These are phyloP conservation scores for Taiwanofungus camphoratus DNA, from an alignment of 1,284 basidiomycete species.

Conservation along the genomic window DNA sequence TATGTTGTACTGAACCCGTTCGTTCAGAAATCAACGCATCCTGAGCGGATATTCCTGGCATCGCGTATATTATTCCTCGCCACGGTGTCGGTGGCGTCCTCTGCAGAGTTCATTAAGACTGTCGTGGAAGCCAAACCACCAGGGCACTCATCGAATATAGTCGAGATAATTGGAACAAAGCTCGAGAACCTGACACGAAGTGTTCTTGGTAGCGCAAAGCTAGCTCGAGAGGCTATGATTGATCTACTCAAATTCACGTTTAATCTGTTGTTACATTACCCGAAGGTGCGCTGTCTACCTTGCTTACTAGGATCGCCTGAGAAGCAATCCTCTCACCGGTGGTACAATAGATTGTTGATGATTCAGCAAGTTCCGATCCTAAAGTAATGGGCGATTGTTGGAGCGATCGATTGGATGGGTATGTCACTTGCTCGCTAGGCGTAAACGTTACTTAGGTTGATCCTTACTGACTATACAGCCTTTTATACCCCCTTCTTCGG, in stretches of 20 bases:
- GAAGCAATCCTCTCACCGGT: not conserved
- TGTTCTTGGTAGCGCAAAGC: constrained; percentile 44
- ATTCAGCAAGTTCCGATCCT: constrained; percentile 22
- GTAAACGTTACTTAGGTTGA: not conserved
- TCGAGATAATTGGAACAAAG: constrained; percentile 56
- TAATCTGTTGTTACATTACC: constrained; percentile 70
- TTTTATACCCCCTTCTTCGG: constrained; percentile 55
- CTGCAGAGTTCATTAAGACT: constrained; percentile 43
- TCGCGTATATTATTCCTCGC: constrained; percentile 72
- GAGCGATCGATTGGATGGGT: constrained; percentile 67
- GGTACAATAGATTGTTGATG: constrained; percentile 32
- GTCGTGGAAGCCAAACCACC: constrained; percentile 57
- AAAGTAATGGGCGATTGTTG: constrained; percentile 59
- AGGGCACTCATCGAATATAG: constrained; percentile 39
- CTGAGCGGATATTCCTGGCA: constrained; percentile 66
- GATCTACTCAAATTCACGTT: constrained; percentile 76
- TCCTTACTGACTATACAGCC: constrained; percentile 27
- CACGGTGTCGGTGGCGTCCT: constrained; percentile 44
- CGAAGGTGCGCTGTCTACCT: constrained; percentile 48
- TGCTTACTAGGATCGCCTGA: no score
- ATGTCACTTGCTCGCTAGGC: constrained; percentile 18
- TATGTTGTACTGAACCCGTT: not conserved
- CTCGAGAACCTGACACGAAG: constrained; percentile 44
- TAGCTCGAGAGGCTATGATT: constrained; percentile 64
- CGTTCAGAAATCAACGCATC: constrained; percentile 50